Conservation (phyloP, 1,139 yeast genomes). For the Blastobotrys niveus region DNA sequence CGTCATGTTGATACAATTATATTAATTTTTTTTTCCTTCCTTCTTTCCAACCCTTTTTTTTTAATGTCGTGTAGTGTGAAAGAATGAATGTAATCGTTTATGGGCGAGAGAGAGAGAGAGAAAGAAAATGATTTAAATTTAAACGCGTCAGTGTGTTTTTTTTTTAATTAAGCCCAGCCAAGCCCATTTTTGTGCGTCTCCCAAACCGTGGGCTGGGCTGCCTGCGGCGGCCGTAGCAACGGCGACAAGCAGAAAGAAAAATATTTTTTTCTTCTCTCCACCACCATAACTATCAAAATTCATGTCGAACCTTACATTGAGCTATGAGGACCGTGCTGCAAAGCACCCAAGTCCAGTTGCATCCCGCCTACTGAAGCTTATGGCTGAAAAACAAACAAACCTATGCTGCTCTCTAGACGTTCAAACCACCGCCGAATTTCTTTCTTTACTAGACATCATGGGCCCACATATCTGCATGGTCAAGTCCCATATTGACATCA, state of each 20-base stretch:
- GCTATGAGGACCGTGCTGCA: slow-evolving; percentile 66
- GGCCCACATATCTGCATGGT: slow-evolving; percentile 92
- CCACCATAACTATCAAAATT: not conserved
- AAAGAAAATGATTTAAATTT: not conserved
- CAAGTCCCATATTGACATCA: slow-evolving; percentile 90
- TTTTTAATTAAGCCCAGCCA: too few relatives aligned
- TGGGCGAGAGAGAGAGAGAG: not conserved
- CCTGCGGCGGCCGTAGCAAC: too few relatives aligned
- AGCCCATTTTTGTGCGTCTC: not conserved
- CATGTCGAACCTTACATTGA: slow-evolving; percentile 23
- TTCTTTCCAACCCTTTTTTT: not conserved
- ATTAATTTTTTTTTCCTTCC: not conserved
- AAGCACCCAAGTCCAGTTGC: slow-evolving; percentile 77
- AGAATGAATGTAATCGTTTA: not conserved
- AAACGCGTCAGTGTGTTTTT: not conserved
- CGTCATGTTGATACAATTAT: not conserved
- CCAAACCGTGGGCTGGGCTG: too few relatives aligned
- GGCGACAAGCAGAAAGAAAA: too few relatives aligned
- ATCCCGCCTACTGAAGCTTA: slow-evolving; percentile 59
- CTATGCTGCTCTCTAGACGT: slow-evolving; percentile 97
- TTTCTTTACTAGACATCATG: slow-evolving; percentile 62
- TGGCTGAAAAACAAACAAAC: slow-evolving; percentile 78
- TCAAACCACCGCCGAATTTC: slow-evolving; percentile 65
- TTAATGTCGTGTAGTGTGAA: not conserved
- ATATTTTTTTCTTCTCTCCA: not conserved